Base-by-base conservation (phyloP, 495 filamentous ascomycete species). In the Annulohypoxylon moriforme region DNA sequence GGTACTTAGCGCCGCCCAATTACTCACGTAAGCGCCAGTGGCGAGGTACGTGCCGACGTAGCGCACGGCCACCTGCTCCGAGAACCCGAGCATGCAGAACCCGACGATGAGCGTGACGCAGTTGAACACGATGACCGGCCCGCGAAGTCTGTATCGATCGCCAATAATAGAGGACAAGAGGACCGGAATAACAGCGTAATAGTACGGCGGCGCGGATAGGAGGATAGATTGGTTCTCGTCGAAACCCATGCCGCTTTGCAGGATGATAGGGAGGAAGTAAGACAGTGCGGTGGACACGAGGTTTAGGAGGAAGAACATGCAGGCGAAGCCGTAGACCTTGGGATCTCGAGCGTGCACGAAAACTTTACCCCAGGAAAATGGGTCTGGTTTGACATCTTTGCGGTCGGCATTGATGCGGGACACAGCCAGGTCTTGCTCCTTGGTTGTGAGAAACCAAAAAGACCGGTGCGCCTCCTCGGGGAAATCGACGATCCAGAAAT, bases 401-500 rank as follows among this genome's bases (percentile, higher is more conserved):
- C 92, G 85, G 75, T 92, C 91, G 3, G 81, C 78, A 59, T 88
- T 78, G 67, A 93, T 90, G 18, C 89, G 81, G 14, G 80, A 81
- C 3, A 87, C 76, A 6, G 89, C 87, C 5, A 92, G 65, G 10
- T 81, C 77, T 5, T 85, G 84, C 75, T 93, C 91, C 16, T 82
- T 79, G 2, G 84, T 65, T 8, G 85, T 86, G 24, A 94, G 81
- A 73, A 94, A 94, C 59, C 64, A 79, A 69, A 90, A 89, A 76
- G 88, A 90, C 3, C 78, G 77, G 52, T 86, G 82, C 0, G 89
- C 83, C 7, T 89, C 86, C 59, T 94, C 91, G 0, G 92, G 92
- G 68, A 95, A 95, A 70, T 93, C 92, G 25, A 94, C 84, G 76
- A 94, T 93, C 90, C 90, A 93, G 81, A 88, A 90, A 71, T 90